Base-by-base conservation (phyloP, 352 stramenopile genomes). In the Stramenopiles sp. region DNA sequence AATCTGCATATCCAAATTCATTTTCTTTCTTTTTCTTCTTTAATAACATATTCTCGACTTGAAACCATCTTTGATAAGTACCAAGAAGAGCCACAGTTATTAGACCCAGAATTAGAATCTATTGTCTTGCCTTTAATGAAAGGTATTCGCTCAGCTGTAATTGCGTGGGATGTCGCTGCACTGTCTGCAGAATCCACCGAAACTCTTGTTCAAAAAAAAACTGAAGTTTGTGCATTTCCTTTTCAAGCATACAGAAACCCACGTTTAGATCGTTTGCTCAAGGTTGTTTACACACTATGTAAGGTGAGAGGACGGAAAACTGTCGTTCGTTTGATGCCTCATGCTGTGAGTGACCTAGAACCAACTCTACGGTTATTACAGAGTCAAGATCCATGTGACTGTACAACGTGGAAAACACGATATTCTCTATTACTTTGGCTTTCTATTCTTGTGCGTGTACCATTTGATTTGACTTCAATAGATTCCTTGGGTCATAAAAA, bases 371-470 rank as follows among this genome's bases (percentile, higher is more conserved):
- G 37, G n/a, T 19, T 23, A 23, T 34, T 81, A 6, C 62, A 73
- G 49, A 72, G 55, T 10, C 66, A 83, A 44, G 73, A 87, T 49
- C 58, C 57, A 21, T 49, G 53, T 2, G 69, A 83, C 45, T 48
- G 49, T 44, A 67, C 62, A 22, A 46, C 49, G 7, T 88, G 70
- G 70, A 55, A 78, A 51, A 71, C 60, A 3, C 46, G 68, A 1
- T 79, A 83, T 50, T 44, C 51, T 19, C 50, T 96, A 32, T 60
- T 95, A 50, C 62, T 93, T 18, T 98, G 85, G 85, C 58, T 98
- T 29, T 78, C 66, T 6, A 91, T 94, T 53, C 61, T 97, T 26
- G 85, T 71, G 45, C 61, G 95, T 19, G 73, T 95, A 15, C 85
- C 85, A 0, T 96, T 98, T 53, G 68, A 94, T 53, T 67, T 94